These are phyloP conservation scores for Gillenia trifoliata DNA, from an alignment of 306 rosid species.

Conservation along the genomic window DNA sequence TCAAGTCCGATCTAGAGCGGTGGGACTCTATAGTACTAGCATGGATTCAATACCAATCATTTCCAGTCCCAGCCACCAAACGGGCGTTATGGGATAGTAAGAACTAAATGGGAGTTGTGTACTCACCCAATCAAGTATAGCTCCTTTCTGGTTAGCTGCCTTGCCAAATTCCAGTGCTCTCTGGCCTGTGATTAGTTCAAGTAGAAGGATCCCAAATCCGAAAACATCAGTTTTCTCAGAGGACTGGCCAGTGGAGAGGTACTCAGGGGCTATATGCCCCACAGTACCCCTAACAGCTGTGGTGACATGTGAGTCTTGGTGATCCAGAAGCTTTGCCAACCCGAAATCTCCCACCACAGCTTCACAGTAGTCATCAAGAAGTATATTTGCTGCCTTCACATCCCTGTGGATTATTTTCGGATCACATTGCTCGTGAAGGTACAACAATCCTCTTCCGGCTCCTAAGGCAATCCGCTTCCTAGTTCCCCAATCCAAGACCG, in stretches of 20 bases:
- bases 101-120: not conserved
- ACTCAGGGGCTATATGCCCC: slow-evolving; percentile 94
- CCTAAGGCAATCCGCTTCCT: slow-evolving; percentile 88
- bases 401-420: slow-evolving; percentile 94
- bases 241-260: slow-evolving; percentile 94
- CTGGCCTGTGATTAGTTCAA: slow-evolving; percentile 83
- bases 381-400: slow-evolving; percentile 92
- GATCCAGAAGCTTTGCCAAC: slow-evolving; percentile 93
- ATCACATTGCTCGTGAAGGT: slow-evolving; percentile 95
- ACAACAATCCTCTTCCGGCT: slow-evolving; percentile 81
- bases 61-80: too few species aligned
- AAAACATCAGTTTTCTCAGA: slow-evolving; percentile 95
- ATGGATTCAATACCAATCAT: too few species aligned
- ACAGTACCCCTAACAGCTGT: slow-evolving; percentile 95
- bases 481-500: slow-evolving; percentile 78
- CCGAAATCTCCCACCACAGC: slow-evolving; percentile 98
- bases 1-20: too few species aligned
- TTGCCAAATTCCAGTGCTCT: slow-evolving; percentile 88
- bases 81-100: not conserved
- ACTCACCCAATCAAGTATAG: slow-evolving; percentile 89
- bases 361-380: slow-evolving; percentile 88
- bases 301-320: slow-evolving; percentile 91
- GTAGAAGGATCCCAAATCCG: slow-evolving; percentile 88
- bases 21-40: too few species aligned
- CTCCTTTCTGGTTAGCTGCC: slow-evolving; percentile 87